Percentiles rank a stretch among this genome's conserved stretches.
phyloP scores from a whole-genome alignment of 1,139 yeast genomes.

The Geotrichum citri-aurantii region DNA sequence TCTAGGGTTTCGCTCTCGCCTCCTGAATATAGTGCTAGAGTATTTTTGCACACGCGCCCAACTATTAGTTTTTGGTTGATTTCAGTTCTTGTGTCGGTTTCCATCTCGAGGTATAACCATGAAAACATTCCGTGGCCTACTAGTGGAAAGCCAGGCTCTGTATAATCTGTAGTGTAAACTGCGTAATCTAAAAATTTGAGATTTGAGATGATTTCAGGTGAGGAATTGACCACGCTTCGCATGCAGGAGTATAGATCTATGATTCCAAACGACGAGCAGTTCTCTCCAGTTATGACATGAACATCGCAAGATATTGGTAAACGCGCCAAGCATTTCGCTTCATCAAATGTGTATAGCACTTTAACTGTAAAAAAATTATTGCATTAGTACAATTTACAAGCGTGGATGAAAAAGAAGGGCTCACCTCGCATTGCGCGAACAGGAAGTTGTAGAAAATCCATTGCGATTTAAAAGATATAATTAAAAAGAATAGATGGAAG shows the following conservation, averaged over 20 bases:
- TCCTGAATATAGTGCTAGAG: constrained; percentile 6
- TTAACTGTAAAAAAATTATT: constrained; percentile 26
- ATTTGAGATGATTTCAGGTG: constrained; percentile 36
- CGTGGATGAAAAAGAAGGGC: constrained; percentile 2
- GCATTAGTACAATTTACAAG: background rate
- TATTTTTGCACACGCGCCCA: constrained; percentile 9
- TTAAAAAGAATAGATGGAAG: background rate
- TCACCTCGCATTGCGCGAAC: constrained; percentile 25
- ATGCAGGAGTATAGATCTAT: constrained; percentile 35
- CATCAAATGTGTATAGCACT: constrained; percentile 36
- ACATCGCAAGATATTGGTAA: constrained; percentile 24
- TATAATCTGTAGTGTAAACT: constrained; percentile 39
- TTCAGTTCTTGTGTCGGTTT: background rate
- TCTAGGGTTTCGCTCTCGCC: constrained; percentile 11
- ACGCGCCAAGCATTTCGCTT: constrained; percentile 34
- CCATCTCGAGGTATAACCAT: constrained; percentile 11
- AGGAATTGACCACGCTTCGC: constrained; percentile 30
- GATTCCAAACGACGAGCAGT: constrained; percentile 30
- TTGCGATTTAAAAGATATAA: background rate
- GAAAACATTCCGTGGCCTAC: constrained; percentile 39
- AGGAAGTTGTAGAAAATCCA: constrained; percentile 13
- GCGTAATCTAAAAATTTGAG: constrained; percentile 34
- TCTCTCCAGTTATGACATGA: constrained; percentile 28
- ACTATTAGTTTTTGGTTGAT: constrained; percentile 1
- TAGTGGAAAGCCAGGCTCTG: constrained; percentile 37